Evolutionary conservation across 2,329 filamentous ascomycete genomes (phyloP).

Genomic region (Pseudogymnoascus destructans): DNA sequence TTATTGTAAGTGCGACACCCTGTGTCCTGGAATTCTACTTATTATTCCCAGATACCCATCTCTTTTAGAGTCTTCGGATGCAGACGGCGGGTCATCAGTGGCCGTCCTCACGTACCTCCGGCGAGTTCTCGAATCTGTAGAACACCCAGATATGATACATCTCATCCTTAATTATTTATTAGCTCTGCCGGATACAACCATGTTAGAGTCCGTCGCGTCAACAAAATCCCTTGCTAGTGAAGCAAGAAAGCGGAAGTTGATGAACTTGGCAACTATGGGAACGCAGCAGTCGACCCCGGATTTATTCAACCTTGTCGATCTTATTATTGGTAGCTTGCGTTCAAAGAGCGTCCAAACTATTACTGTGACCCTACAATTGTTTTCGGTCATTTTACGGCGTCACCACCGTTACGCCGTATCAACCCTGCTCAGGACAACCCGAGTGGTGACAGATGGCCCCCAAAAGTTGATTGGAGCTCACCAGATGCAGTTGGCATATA

Average conservation of each 20-base stretch:
- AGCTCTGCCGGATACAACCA: constrained; percentile 52
- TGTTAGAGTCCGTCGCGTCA: constrained; percentile 33
- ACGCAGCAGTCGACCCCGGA: constrained; percentile 66
- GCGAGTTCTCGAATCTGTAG: constrained; percentile 77
- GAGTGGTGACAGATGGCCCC: constrained; percentile 38
- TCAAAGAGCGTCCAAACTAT: constrained; percentile 83
- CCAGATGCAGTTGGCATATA: constrained; percentile 58
- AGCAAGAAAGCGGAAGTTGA: constrained; percentile 71
- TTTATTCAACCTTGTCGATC: constrained; percentile 84
- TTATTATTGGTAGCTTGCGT: constrained; percentile 71
- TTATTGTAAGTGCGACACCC: constrained; percentile 51
- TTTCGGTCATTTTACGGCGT: constrained; percentile 72
- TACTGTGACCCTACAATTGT: constrained; percentile 73
- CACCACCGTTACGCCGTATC: constrained; percentile 79
- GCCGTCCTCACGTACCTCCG: constrained; percentile 89
- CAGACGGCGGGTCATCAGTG: constrained; percentile 91
- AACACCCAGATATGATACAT: constrained; percentile 88
- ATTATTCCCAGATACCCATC: constrained; percentile 64
- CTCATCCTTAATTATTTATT: constrained; percentile 87
- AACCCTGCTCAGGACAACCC: constrained; percentile 58
- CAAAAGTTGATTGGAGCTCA: constrained; percentile 61
- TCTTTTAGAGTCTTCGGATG: constrained; percentile 87
- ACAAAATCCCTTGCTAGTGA: constrained; percentile 37
- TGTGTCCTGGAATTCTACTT: constrained; percentile 10
- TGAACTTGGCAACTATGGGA: constrained; percentile 73